Percentiles rank a stretch among this genome's conserved stretches.
Conservation (phyloP, 768 basidiomycete species). For the Rhizopogon roseolus region DNA sequence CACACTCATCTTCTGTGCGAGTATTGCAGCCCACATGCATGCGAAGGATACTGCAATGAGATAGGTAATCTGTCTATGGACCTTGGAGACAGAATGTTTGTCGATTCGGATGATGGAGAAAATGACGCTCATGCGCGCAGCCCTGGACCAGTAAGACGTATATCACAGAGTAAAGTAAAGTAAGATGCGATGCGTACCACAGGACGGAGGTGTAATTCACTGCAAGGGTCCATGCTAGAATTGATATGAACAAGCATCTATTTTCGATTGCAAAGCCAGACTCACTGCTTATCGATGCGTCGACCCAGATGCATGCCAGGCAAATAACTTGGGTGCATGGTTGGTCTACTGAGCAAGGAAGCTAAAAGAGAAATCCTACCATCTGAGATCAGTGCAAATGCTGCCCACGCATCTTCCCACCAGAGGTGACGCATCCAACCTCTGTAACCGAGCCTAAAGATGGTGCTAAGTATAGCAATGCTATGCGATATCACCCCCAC, state of each 20-base stretch:
- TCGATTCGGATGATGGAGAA: neutral
- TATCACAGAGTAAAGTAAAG: no score
- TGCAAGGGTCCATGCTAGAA: no score
- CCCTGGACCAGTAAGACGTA: neutral
- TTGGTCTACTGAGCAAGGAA: no score
- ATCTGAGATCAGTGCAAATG: neutral
- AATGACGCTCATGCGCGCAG: neutral
- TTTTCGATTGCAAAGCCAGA: no score
- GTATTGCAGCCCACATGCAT: neutral
- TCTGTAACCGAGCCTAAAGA: no score
- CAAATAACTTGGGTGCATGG: no score
- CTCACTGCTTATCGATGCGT: no score
- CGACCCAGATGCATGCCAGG: no score
- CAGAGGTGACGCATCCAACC: neutral
- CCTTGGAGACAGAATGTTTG: neutral
- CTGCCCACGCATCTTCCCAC: constrained; percentile 2
- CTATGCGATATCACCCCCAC: no score
- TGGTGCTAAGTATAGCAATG: no score
- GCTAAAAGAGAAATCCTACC: neutral
- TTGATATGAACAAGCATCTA: neutral
- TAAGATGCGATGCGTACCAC: no score
- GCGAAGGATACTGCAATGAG: neutral
- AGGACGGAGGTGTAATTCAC: no score
- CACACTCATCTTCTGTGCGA: neutral
- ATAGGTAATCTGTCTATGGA: neutral